Evolutionary conservation across 768 basidiomycete genomes (phyloP), one percentile per base, ranked within the genome.

Genomic region (Russula sp.): DNA sequence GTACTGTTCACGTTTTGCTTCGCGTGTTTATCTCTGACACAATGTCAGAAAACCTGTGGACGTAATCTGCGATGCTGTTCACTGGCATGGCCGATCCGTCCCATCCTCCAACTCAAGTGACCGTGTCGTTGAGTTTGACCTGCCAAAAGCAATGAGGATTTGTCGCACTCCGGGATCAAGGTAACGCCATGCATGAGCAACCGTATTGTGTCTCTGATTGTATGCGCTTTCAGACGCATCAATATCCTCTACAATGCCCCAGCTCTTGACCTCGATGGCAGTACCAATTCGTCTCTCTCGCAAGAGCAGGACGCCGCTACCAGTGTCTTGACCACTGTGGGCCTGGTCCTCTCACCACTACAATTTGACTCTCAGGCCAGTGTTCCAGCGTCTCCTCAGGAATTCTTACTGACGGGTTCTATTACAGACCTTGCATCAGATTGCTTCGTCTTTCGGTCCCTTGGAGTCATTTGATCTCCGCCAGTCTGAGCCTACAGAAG

Each of bases 381-480:
- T 71, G 45, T 42, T 3, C 32, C 20, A 47, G 41, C 58, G 43
- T 56, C n/a, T 32, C 43, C 63, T 47, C 5, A 2, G 42, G 8
- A 0, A 2, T 9, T 16, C 20, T 49, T 20, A 66, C 47, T 67
- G 51, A 29, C 54, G 50, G 42, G 22, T 35, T 32, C 29, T 32
- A 22, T 32, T 32, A 1, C 49, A 88, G 87, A 75, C 80, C 16
- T 71, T 89, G 32, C 73, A 74, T 14, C 75, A 72, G 29, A 73
- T 92, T 39, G 77, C 78, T 11, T 71, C 75, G 14, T 79, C 81
- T 42, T 92, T 91, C 68, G 90, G 90, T 35, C 71, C 75, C 5
- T 67, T 92, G 29, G 89, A 91, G 66, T 74, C 74, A 41, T 82
- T 90, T 64, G 69, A 67, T 10, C 67, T 71, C 10, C 77, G 73